Percentiles rank a stretch among this genome's conserved stretches.
phyloP scores from a whole-genome alignment of 345 rosid species.

The Euphorbia peplus region DNA sequence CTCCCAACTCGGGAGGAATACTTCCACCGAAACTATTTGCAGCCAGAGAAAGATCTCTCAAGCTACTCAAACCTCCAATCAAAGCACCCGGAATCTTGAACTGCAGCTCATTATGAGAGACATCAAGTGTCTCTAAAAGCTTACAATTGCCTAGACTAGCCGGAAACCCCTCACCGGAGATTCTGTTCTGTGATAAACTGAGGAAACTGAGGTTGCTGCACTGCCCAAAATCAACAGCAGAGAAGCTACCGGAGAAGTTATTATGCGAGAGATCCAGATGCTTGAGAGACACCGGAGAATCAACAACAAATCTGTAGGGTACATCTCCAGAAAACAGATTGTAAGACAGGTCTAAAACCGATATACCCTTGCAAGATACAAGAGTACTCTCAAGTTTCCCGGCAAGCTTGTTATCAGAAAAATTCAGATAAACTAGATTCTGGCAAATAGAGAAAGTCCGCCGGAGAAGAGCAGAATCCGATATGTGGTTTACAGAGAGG shows the following conservation, averaged over 20 bases:
- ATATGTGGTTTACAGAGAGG: slow-evolving; percentile 46
- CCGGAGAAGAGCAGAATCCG: slow-evolving; percentile 42
- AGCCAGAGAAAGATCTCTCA: slow-evolving; percentile 55
- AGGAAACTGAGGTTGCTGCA: slow-evolving; percentile 59
- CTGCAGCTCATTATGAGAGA: slow-evolving; percentile 61
- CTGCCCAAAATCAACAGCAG: slow-evolving; percentile 50
- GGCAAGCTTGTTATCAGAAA: slow-evolving; percentile 58
- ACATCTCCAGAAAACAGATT: slow-evolving; percentile 61
- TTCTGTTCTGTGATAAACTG: slow-evolving; percentile 52
- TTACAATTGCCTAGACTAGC: slow-evolving; percentile 44
- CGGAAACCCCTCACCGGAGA: slow-evolving; percentile 59
- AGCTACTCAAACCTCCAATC: slow-evolving; percentile 48
- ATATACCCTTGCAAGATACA: slow-evolving; percentile 44
- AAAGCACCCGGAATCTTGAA: slow-evolving; percentile 54
- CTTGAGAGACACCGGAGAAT: slow-evolving; percentile 45
- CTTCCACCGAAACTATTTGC: slow-evolving; percentile 56
- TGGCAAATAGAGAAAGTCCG: slow-evolving; percentile 51
- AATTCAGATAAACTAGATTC: slow-evolving; percentile 58
- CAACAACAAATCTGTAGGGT: slow-evolving; percentile 41
- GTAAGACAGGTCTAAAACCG: slow-evolving; percentile 61
- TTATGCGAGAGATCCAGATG: slow-evolving; percentile 65
- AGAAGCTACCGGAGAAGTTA: slow-evolving; percentile 65
- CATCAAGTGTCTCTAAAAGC: slow-evolving; percentile 50
- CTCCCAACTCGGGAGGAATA: slow-evolving; percentile 68
- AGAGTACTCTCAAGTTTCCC: slow-evolving; percentile 44